Evolutionary conservation across 1,284 basidiomycete species (phyloP).

Genomic region (Crocinoboletus sp.): DNA sequence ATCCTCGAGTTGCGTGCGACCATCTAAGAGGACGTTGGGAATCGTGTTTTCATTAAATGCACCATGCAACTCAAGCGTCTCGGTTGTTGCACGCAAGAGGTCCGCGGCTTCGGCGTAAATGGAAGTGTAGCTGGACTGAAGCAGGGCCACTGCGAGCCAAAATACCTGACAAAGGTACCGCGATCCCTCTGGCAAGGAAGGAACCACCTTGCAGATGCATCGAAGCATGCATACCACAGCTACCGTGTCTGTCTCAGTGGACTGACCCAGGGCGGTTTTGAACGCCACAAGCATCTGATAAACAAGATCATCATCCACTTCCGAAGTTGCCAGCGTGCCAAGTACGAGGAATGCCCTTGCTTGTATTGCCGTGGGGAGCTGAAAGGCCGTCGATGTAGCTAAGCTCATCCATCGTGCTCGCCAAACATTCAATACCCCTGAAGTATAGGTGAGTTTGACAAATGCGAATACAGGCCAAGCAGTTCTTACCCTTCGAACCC

Average conservation of each 20-base stretch:
- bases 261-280: conserved; percentile 57
- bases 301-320: conserved; percentile 84
- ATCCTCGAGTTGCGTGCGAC: conserved; percentile 62
- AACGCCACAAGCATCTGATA: conserved; percentile 88
- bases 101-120: conserved; percentile 70
- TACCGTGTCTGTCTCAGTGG: conserved; percentile 66
- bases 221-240: conserved; percentile 84
- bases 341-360: conserved; percentile 86
- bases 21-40: conserved; percentile 58
- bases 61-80: conserved; percentile 60
- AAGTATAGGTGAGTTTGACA: conserved; percentile 7
- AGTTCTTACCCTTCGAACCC: conserved; percentile 57
- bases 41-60: conserved; percentile 54
- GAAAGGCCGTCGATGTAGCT: conserved; percentile 90
- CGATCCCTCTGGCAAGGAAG: conserved; percentile 62
- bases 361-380: conserved; percentile 87
- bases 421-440: conserved; percentile 90
- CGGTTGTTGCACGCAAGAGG: conserved; percentile 62
- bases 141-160: conserved; percentile 81
- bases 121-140: conserved; percentile 71
- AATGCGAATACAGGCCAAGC: neutral
- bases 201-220: conserved; percentile 75
- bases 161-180: conserved; percentile 74
- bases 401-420: conserved; percentile 91
- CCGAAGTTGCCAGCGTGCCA: conserved; percentile 72